Base-by-base conservation (phyloP, 1,284 basidiomycete species). In the Xerocomus amazonicus region DNA sequence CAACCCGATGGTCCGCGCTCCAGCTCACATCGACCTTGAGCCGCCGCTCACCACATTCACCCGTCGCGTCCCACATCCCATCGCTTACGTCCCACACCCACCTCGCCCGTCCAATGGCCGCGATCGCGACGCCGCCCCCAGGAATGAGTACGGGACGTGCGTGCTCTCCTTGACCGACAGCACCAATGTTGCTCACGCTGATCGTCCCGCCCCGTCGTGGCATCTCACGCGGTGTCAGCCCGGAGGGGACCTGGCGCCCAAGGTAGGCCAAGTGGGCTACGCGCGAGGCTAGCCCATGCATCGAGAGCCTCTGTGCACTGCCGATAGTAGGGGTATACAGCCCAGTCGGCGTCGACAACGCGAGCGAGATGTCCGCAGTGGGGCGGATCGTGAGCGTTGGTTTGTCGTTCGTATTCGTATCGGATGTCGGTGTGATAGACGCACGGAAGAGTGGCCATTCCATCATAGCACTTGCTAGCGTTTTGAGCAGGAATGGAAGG, bases 1-100 rank as follows among this genome's bases (percentile, higher is more conserved):
- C 85, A 6, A 96, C 84, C 16, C 94, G 73, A 73, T 97, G 94
- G 66, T 97, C 94, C 29, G 88, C 94, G 57, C 83, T 86, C 88
- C 92, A 95, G 53, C 87, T 90, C 3, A 92, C 78, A 19, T 83
- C 80, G 43, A 92, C 71, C 69, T 84, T 83, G 53, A 95, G 68
- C 58, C 90, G 76, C 51, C 78, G 69, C 59, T 82, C 77, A 1
- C 84, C 87, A 12, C 23, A 29, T 6, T 37, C 47, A 14, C 28
- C 26, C 19, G 35, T 39, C 1, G 48, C 52, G 19, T 55, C 43
- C 59, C 57, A 63, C 17, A 66, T 59, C 17, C 65, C 66, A 8
- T 73, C 67, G 9, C 70, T 69, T 27, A 83, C 82, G 61, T 90
- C 87, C 83, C 76, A 84, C n/a, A 78, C 76, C 90, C 90, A 92